A percentile compares a stretch with the other conserved stretches of the same genome.
phyloP scores from a whole-genome alignment of 176 grass and related monocot genomes.

The Aegilops umbellulata region DNA sequence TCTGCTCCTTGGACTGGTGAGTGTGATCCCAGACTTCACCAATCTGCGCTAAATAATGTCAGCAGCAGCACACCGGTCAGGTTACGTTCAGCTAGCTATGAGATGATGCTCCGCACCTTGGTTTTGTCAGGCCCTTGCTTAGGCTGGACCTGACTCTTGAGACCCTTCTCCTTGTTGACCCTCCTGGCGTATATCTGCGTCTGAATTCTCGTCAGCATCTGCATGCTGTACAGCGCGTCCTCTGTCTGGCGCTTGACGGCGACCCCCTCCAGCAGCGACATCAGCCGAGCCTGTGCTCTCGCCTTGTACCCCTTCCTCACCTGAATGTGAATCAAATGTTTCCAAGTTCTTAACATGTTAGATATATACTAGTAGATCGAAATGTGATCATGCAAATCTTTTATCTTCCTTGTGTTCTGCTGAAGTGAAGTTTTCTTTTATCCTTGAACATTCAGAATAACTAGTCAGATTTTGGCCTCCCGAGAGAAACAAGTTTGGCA shows the following conservation, averaged over 20 bases:
- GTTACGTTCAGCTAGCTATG: background rate
- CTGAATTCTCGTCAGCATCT: conserved; percentile 66
- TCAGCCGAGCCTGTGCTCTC: conserved; percentile 51
- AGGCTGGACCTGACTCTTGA: conserved; percentile 50
- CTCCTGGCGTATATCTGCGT: conserved; percentile 68
- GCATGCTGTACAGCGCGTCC: conserved; percentile 60
- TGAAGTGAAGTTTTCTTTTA: too few relatives aligned
- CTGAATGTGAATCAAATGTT: conserved; percentile 3
- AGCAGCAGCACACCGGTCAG: background rate
- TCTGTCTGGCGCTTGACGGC: conserved; percentile 55
- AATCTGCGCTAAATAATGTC: conserved; percentile 21
- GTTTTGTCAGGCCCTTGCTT: conserved; percentile 51
- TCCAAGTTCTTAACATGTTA: background rate
- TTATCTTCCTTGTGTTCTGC: background rate
- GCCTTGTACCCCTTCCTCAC: conserved; percentile 44
- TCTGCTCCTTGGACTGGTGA: conserved; percentile 74
- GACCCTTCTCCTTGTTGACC: conserved; percentile 59
- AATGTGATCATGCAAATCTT: background rate
- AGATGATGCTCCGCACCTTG: conserved; percentile 38
- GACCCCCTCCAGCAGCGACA: conserved; percentile 52
- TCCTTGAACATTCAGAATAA: too few relatives aligned
- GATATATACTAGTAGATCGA: background rate
- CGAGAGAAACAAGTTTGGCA: too few relatives aligned
- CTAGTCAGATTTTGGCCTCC: too few relatives aligned
- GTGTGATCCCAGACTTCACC: conserved; percentile 72